Base-by-base conservation (phyloP, 164 flowering plant genomes). In the Kalanchoe fedtschenkoi region DNA sequence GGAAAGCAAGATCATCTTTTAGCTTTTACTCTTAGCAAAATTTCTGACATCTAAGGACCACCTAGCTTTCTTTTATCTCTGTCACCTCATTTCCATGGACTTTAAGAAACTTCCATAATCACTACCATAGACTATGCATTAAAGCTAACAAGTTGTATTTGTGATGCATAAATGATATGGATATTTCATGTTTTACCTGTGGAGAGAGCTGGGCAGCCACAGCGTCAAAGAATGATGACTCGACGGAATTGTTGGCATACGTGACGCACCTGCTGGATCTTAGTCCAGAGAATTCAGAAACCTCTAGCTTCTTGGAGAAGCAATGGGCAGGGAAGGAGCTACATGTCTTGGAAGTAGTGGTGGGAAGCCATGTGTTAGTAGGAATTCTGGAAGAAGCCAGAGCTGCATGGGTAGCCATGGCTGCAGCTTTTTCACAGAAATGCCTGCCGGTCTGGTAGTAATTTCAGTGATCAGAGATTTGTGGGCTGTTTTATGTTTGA, bases 401-500 rank as follows among this genome's bases (percentile, higher is more conserved):
- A 79, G 96, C 95, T 74, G 97, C 88, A 67, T 86, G 87, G 46
- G 86, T 71, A 42, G 97, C 96, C 98, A 93, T 93, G 75, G 79
- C 83, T 84, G 84, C 83, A 80, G 71, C 79, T 71, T 28, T 26
- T 47, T 47, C 55, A 55, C 66, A 69, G 35, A 33, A 7, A 32
- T 32, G 61, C 16, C n/a, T n/a, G n/a, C n/a, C n/a, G n/a, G n/a
- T n/a, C n/a, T 29, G n/a, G 34, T 11, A 26, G 21, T 29, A 30
- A 19, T 26, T n/a, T 14, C 60, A 56, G 26, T 30, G 34, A 1
- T 29, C 38, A n/a, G 29, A 34, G 41, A 58, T 22, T 32, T 58
- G 61, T 13, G 6, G 41, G 16, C 24, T 58, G 24, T 58, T 58
- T 58, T 34, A 58, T 33, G 24, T 34, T 13, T 34, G 41, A 34